A percentile compares a stretch with the other conserved stretches of the same genome.
Conservation (phyloP, 75 land plant species). For the Isoetes taiwanensis region DNA sequence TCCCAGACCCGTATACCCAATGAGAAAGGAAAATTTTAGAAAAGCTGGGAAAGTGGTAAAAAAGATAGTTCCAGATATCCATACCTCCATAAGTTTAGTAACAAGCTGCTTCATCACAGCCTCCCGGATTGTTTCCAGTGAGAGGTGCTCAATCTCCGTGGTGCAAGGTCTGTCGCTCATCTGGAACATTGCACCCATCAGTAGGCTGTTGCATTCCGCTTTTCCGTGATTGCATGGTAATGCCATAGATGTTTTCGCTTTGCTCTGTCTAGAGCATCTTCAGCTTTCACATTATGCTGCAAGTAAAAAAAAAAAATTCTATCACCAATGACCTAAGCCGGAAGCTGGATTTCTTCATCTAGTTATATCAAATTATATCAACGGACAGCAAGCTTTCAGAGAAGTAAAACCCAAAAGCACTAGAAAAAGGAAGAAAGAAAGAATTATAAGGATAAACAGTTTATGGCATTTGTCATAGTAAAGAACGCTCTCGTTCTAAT, state of each 20-base stretch:
- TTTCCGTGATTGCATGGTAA: slow-evolving; percentile 93
- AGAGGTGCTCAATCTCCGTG: slow-evolving; percentile 62
- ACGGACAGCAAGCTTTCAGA: too few species aligned
- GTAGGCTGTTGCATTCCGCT: slow-evolving; percentile 96
- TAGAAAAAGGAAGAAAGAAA: too few species aligned
- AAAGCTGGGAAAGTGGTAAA: too few species aligned
- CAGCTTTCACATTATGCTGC: slow-evolving; percentile 96
- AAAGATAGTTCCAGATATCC: too few species aligned
- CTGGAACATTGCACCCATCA: slow-evolving; percentile 89
- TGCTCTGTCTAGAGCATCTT: slow-evolving; percentile 99
- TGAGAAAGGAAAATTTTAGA: too few species aligned
- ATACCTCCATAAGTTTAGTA: slow-evolving; percentile 91
- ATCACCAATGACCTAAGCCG: too few species aligned
- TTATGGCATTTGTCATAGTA: too few species aligned
- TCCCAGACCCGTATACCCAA: slow-evolving; percentile 76
- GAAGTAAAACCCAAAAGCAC: too few species aligned
- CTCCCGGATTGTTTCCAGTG: slow-evolving; percentile 59
- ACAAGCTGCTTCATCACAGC: slow-evolving; percentile 93
- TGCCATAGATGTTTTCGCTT: slow-evolving; percentile 76
- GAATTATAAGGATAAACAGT: too few species aligned
- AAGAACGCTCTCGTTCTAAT: too few species aligned
- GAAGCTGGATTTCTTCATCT: too few species aligned
- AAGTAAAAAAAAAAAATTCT: not conserved
- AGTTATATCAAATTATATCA: too few species aligned
- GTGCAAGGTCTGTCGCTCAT: slow-evolving; percentile 89